Percentiles rank a stretch among this genome's conserved stretches.
These are phyloP conservation scores for Rhizoclosmatium globosum DNA, from an alignment of 192 early-diverging fungal species.

Conservation along the genomic window DNA sequence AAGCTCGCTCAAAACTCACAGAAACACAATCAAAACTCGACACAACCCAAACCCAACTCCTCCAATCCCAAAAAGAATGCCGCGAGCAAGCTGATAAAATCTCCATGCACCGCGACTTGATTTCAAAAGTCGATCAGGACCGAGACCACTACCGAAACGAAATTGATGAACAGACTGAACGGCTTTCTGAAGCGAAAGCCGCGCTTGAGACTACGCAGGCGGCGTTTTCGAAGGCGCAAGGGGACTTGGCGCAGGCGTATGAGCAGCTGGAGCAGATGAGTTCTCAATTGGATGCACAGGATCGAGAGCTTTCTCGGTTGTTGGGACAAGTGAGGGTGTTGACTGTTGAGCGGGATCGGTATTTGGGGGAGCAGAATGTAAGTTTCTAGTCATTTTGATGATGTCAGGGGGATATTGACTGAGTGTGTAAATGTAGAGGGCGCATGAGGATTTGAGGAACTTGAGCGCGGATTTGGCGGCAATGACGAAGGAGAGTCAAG, in stretches of 20 bases:
- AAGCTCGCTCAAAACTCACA: conserved; percentile 37
- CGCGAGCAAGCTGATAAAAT: conserved; percentile 19
- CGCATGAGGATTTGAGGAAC: conserved; percentile 24
- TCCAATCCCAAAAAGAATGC: conserved; percentile 7
- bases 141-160: conserved; percentile 48
- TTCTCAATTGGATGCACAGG: conserved; percentile 51
- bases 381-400: conserved; percentile 1
- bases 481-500: conserved; percentile 57
- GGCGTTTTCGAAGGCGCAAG: conserved; percentile 28
- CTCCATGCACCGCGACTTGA: conserved; percentile 41
- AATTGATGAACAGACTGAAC: conserved; percentile 49
- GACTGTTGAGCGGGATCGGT: conserved; percentile 21
- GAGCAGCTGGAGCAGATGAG: conserved; percentile 46
- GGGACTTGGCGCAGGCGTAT: conserved; percentile 32
- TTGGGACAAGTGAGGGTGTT: conserved; percentile 6
- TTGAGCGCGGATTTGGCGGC: conserved; percentile 53
- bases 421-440: background rate
- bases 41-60: conserved; percentile 9
- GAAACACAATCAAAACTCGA: conserved; percentile 34
- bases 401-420: background rate
- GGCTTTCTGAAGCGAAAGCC: conserved; percentile 43
- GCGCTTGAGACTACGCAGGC: conserved; percentile 19
- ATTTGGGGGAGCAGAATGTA: conserved; percentile 3
- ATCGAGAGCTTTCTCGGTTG: conserved; percentile 33
- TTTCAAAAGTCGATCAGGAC: conserved; percentile 51